Percentiles rank a stretch among this genome's conserved stretches.
Conservation (phyloP, 108 stramenopile genomes). For the Tribonema minus region DNA sequence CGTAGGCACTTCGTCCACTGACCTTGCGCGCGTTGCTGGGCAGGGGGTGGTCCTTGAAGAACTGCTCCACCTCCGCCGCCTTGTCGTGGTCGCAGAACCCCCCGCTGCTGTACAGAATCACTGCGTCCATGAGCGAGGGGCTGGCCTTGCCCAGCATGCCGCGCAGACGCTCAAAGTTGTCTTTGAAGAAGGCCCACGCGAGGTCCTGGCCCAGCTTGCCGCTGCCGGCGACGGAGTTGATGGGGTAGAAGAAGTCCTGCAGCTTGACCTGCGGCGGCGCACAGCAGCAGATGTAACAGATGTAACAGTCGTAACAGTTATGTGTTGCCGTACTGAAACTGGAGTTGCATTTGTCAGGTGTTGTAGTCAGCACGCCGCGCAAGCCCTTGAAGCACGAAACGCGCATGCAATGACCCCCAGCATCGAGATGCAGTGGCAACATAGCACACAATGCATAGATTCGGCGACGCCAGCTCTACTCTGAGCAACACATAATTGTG, state of each 20-base stretch:
- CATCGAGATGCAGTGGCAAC: neutral
- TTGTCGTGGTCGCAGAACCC: slow-evolving; percentile 69
- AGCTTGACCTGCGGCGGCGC: slow-evolving; percentile 68
- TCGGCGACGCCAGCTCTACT: no score
- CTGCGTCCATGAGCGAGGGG: slow-evolving; percentile 81
- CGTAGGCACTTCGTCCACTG: neutral
- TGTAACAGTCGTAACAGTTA: neutral
- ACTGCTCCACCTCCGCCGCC: slow-evolving; percentile 83
- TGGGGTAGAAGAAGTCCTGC: slow-evolving; percentile 96
- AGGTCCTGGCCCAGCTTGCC: slow-evolving; percentile 71
- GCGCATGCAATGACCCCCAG: neutral
- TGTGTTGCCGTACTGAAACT: neutral
- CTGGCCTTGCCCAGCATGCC: slow-evolving; percentile 77
- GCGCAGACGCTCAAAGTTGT: slow-evolving; percentile 71
- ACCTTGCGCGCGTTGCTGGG: slow-evolving; percentile 70
- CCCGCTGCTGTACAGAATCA: slow-evolving; percentile 73
- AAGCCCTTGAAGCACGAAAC: neutral
- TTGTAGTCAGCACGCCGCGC: neutral
- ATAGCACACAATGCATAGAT: no score
- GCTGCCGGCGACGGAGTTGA: slow-evolving; percentile 70
- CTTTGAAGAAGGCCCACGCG: slow-evolving; percentile 81
- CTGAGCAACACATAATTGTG: no score
- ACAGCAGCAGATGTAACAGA: neutral
- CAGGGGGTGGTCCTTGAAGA: slow-evolving; percentile 69
- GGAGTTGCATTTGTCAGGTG: neutral